Conservation (phyloP, 2,329 filamentous ascomycete genomes). For the Allantophomopsis lycopodina region DNA sequence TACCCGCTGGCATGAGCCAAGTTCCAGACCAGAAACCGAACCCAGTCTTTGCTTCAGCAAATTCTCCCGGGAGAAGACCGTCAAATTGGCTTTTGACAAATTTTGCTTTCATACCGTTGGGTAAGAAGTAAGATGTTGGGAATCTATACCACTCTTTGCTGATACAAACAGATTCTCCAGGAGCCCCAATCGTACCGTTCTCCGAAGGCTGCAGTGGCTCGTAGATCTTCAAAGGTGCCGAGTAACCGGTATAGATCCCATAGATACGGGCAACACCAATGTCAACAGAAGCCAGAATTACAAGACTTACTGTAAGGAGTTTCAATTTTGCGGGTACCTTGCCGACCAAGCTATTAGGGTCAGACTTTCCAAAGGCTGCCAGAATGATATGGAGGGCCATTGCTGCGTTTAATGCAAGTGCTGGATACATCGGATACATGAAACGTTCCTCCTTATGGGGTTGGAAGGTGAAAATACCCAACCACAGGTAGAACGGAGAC, state of each 20-base stretch:
- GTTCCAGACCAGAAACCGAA: slow-evolving; percentile 69
- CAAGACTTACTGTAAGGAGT: slow-evolving; percentile 42
- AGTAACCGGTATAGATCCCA: slow-evolving; percentile 70
- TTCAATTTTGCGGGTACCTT: slow-evolving; percentile 68
- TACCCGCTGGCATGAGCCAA: slow-evolving; percentile 65
- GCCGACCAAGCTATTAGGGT: slow-evolving; percentile 52
- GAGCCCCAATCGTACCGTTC: slow-evolving; percentile 33
- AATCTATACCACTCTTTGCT: slow-evolving; percentile 99
- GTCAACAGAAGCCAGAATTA: slow-evolving; percentile 50
- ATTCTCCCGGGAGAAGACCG: slow-evolving; percentile 82
- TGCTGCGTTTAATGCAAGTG: slow-evolving; percentile 77
- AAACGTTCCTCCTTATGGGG: slow-evolving; percentile 97
- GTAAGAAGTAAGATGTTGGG: slow-evolving; percentile 83
- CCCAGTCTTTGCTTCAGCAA: slow-evolving; percentile 56
- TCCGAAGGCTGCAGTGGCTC: slow-evolving; percentile 41
- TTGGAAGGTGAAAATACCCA: slow-evolving; percentile 79
- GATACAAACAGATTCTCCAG: slow-evolving; percentile 66
- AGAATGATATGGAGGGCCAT: slow-evolving; percentile 73
- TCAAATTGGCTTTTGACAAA: slow-evolving; percentile 86
- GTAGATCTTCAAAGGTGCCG: slow-evolving; percentile 64
- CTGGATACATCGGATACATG: slow-evolving; percentile 95
- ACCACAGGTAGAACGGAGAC: slow-evolving; percentile 86
- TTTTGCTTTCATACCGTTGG: slow-evolving; percentile 69
- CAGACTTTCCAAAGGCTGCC: slow-evolving; percentile 55
- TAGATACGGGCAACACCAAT: slow-evolving; percentile 59